These are phyloP conservation scores for Sporothrix protearum DNA, from an alignment of 2,329 filamentous ascomycete genomes.

Conservation along the genomic window DNA sequence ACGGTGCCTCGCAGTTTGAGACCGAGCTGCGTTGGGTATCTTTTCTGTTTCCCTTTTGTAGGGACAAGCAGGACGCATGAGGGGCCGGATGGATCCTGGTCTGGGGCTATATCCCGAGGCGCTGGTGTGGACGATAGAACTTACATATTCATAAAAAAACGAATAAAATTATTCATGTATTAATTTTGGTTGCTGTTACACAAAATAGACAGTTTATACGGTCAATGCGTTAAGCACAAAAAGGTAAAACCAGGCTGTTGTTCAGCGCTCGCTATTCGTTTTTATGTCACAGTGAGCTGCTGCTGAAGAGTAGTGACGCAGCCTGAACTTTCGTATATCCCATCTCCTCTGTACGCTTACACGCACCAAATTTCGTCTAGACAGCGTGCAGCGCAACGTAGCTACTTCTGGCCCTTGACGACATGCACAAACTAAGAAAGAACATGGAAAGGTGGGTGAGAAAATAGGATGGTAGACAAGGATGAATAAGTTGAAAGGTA, in stretches of 20 bases:
- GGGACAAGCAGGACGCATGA: not conserved
- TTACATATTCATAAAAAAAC: not conserved
- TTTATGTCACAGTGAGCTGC: not conserved
- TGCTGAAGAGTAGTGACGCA: not conserved
- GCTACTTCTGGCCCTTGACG: too few relatives aligned
- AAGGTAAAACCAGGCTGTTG: not conserved
- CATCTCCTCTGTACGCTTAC: not conserved
- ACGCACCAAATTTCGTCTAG: not conserved
- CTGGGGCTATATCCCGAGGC: not conserved
- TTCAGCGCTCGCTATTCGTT: not conserved
- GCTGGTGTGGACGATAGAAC: not conserved
- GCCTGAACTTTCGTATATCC: not conserved
- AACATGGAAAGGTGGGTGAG: not conserved
- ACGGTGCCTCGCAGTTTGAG: not conserved
- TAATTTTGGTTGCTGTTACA: not conserved
- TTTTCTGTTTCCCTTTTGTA: not conserved
- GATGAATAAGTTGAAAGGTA: not conserved
- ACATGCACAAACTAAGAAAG: conserved; percentile 1
- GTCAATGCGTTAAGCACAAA: not conserved
- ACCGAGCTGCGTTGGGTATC: not conserved
- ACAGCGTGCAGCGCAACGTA: not conserved
- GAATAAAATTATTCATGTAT: not conserved
- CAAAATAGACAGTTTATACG: not conserved
- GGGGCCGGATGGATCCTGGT: not conserved
- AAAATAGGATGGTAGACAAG: too few relatives aligned